Percentiles rank a stretch among this genome's conserved stretches.
Evolutionary conservation across 2,329 filamentous ascomycete species (phyloP).

Genomic region (Sporothrix inflata): DNA sequence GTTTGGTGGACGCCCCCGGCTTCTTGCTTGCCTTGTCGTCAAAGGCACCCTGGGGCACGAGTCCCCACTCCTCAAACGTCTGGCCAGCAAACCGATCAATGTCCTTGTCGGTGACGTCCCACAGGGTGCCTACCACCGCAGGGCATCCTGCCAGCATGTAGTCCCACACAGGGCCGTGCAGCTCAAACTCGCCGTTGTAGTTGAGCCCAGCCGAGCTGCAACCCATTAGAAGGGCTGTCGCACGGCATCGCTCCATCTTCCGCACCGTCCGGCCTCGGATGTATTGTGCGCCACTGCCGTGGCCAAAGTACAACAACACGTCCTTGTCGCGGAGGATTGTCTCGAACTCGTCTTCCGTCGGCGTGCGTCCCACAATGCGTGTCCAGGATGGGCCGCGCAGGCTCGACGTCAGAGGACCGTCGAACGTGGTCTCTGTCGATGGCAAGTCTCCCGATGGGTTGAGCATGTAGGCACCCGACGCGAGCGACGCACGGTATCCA

Average conservation of each 20-base stretch:
- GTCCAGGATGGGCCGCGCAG: slow-evolving; percentile 71
- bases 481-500: slow-evolving; percentile 58
- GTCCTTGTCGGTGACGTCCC: slow-evolving; percentile 97
- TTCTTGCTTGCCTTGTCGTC: slow-evolving; percentile 35
- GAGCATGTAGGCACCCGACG: slow-evolving; percentile 75
- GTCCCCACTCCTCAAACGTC: slow-evolving; percentile 83
- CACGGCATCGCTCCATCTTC: slow-evolving; percentile 70
- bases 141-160: slow-evolving; percentile 88
- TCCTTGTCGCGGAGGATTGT: slow-evolving; percentile 66
- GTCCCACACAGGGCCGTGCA: slow-evolving; percentile 86
- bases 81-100: slow-evolving; percentile 88
- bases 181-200: slow-evolving; percentile 85
- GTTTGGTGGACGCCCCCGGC: slow-evolving; percentile 30
- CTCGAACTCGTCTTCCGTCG: slow-evolving; percentile 78
- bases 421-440: slow-evolving; percentile 77
- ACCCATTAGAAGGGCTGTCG: slow-evolving; percentile 87
- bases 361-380: slow-evolving; percentile 67
- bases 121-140: slow-evolving; percentile 87
- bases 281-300: slow-evolving; percentile 93
- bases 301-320: slow-evolving; percentile 90
- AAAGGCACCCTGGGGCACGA: slow-evolving; percentile 58
- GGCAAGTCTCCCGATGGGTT: slow-evolving; percentile 86
- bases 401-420: slow-evolving; percentile 60
- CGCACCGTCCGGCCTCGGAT: slow-evolving; percentile 84
- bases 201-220: slow-evolving; percentile 83